phyloP scores from a whole-genome alignment of 129 eudicot genomes.

The Silybum marianum region DNA sequence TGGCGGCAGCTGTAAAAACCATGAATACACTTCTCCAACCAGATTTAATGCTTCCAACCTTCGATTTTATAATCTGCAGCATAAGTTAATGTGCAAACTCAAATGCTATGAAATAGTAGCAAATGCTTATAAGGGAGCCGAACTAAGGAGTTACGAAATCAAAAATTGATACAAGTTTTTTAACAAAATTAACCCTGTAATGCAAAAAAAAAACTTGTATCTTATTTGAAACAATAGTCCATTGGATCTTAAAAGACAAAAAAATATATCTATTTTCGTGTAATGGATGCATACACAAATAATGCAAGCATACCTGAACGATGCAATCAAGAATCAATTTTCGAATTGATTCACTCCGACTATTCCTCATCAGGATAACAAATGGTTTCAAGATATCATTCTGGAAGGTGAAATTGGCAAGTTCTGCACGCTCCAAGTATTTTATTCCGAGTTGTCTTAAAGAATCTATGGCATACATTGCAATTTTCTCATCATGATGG shows the following conservation, averaged over 20 bases:
- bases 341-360: constrained; percentile 68
- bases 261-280: not conserved
- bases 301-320: constrained; percentile 65
- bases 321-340: constrained; percentile 86
- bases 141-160: not conserved
- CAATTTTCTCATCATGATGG: constrained; percentile 86
- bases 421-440: constrained; percentile 91
- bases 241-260: constrained; percentile 6
- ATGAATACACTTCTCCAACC: constrained; percentile 96
- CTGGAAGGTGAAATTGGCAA: constrained; percentile 87
- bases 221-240: not conserved
- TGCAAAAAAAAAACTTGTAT: not conserved
- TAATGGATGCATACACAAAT: constrained; percentile 21
- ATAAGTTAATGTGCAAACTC: constrained; percentile 6
- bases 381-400: constrained; percentile 93
- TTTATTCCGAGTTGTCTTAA: constrained; percentile 83
- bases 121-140: not conserved
- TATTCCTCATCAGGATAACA: constrained; percentile 72
- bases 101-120: not conserved
- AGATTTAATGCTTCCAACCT: constrained; percentile 88
- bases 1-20: constrained; percentile 93
- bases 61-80: constrained; percentile 73
- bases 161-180: not conserved
- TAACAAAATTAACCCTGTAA: not conserved
- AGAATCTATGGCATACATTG: constrained; percentile 93